Percentiles rank a stretch among this genome's conserved stretches.
These are phyloP conservation scores for Metroxylon sagu DNA, from an alignment of 176 grass and related monocot genomes.

Conservation along the genomic window DNA sequence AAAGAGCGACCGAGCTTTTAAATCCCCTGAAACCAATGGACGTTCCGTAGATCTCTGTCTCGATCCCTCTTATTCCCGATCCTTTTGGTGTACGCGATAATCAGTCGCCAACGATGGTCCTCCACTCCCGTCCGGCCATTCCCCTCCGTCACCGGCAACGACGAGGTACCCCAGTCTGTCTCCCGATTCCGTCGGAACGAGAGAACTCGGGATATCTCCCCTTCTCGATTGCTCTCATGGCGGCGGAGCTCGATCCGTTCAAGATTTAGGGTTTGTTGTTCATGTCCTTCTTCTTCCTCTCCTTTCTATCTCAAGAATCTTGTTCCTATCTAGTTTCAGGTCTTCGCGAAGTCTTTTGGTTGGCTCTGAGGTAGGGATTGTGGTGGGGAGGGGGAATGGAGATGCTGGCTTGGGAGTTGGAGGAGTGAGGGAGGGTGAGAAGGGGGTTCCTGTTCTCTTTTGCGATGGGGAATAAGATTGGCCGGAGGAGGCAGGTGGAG, in stretches of 20 bases:
- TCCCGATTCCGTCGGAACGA: too few species aligned
- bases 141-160: not conserved
- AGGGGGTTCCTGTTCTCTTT: not conserved
- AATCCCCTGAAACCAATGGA: not conserved
- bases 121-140: not conserved
- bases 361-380: not conserved
- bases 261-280: too few species aligned
- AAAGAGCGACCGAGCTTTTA: too few species aligned
- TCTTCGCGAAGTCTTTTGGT: too few species aligned
- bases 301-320: too few species aligned
- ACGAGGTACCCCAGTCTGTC: too few species aligned
- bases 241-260: too few species aligned
- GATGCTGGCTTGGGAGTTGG: too few species aligned
- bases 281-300: too few species aligned
- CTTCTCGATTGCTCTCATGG: too few species aligned
- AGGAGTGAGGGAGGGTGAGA: not conserved
- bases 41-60: conserved; percentile 14
- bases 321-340: too few species aligned
- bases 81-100: conserved; percentile 18
- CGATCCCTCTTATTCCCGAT: conserved; percentile 15
- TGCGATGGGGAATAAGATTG: conserved; percentile 87
- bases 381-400: not conserved
- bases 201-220: too few species aligned
- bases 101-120: not conserved
- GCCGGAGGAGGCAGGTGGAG: conserved; percentile 64